Conservation (phyloP, 371 early-diverging fungal genomes). For the Batkoa obscura region DNA sequence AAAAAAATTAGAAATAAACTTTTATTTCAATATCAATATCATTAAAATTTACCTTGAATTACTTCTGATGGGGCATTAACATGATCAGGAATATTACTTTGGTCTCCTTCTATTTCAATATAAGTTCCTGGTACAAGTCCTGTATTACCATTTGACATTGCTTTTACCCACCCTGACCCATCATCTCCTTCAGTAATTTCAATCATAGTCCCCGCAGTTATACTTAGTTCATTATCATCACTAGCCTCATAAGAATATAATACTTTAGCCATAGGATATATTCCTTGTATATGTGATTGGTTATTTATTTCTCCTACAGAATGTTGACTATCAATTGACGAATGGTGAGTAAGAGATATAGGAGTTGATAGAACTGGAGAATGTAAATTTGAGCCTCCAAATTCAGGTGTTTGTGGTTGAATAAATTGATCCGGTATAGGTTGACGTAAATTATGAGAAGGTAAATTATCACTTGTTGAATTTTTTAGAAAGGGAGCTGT, state of each 20-base stretch:
- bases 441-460: neutral
- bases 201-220: neutral
- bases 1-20: neutral
- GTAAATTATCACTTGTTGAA: neutral
- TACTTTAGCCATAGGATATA: neutral
- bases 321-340: neutral
- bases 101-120: conserved; percentile 18
- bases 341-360: neutral
- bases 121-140: conserved; percentile 61
- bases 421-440: neutral
- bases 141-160: conserved; percentile 13
- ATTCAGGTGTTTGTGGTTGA: neutral
- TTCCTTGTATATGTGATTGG: neutral
- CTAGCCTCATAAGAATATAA: neutral
- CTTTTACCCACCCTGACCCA: conserved; percentile 64
- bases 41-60: neutral
- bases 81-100: conserved; percentile 51
- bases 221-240: neutral
- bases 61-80: conserved; percentile 18
- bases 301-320: neutral
- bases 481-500: conserved; percentile 13
- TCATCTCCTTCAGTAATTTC: conserved; percentile 8
- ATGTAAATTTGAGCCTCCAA: neutral
- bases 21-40: neutral
- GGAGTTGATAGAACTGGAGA: neutral